These are phyloP conservation scores for Capronia epimyces DNA, from an alignment of 2,329 filamentous ascomycete species.

Conservation along the genomic window DNA sequence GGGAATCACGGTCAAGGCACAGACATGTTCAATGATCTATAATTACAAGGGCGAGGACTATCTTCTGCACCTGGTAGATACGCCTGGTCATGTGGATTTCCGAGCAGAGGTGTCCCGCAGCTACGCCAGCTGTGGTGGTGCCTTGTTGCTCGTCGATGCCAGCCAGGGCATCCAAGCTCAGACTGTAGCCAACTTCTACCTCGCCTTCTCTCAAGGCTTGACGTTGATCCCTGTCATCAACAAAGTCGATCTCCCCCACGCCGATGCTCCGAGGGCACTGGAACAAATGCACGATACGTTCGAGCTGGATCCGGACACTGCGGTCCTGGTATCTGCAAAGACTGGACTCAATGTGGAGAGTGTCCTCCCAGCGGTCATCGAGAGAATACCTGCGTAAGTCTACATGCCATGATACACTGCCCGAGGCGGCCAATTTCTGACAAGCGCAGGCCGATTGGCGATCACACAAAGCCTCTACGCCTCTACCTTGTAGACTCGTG, in stretches of 20 bases:
- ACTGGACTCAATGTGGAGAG: conserved; percentile 80
- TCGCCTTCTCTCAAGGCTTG: conserved; percentile 88
- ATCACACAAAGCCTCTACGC: conserved; percentile 65
- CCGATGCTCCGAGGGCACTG: conserved; percentile 78
- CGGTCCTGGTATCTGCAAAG: conserved; percentile 81
- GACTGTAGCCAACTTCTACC: conserved; percentile 97
- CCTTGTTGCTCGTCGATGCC: conserved; percentile 86
- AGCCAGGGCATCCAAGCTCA: conserved; percentile 96
- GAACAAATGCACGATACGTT: conserved; percentile 82
- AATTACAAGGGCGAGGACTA: conserved; percentile 81
- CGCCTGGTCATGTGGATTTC: conserved; percentile 96
- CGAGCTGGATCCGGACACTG: conserved; percentile 73
- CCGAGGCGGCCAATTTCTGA: background rate
- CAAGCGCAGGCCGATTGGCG: conserved; percentile 58
- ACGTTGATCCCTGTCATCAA: conserved; percentile 87
- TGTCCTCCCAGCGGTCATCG: conserved; percentile 79
- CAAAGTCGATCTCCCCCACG: conserved; percentile 88
- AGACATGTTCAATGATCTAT: conserved; percentile 98
- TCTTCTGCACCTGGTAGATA: conserved; percentile 90
- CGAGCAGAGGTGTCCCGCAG: conserved; percentile 91
- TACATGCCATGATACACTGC: background rate
- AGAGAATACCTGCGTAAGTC: conserved; percentile 65
- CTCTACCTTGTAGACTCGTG: conserved; percentile 93
- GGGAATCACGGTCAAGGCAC: conserved; percentile 97
- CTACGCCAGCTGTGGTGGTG: conserved; percentile 93